Base-by-base conservation (phyloP, 2,329 filamentous ascomycete genomes). In the Cladosporium sp. region DNA sequence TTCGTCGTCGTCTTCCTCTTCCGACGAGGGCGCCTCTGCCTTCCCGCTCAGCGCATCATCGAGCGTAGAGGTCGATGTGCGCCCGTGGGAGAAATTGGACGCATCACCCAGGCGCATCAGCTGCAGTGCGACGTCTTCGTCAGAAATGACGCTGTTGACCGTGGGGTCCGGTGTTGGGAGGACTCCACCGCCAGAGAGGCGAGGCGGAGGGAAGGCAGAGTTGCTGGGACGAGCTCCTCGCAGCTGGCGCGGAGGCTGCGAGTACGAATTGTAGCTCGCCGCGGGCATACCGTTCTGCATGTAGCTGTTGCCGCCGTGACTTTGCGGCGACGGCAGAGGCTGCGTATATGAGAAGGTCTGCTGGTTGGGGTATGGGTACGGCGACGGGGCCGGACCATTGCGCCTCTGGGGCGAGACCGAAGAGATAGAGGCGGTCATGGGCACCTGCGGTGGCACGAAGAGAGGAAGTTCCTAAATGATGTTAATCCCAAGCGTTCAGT, bases 81-180 rank as follows among this genome's bases (percentile, higher is more conserved):
- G 87, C 51, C 90, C 91, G 64, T 95, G 89, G 1, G 90, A 95
- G 65, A 95, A 86, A 68, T 95, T 95, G 53, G 90, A 93, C 62
- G 91, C 89, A 68, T 96, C 91, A 43, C 93, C 91, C 51, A 98
- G 81, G 61, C 92, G 87, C 85, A 98, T 97, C 64, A 98, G 78
- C 73, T 97, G 93, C 67, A 96, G 85, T 53, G 93, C 93, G 57
- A 97, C 93, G 71, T 98, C 93, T 71, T 98, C 93, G 68, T 98
- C 93, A 11, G 92, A 97, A 70, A 98, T 92, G 70, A 89, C 95
- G 72, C 92, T 97, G 51, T 89, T 89, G 62, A 97, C 87, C 10
- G 93, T 98, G n/a, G 92, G 92, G 63, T 97, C 93, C 22, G 93
- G 93, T 2, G 93, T 98, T 16, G 91, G 91, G 58, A 96, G 76